Evolutionary conservation across 78 protist genomes (phyloP), one percentile per base, ranked within the genome.

Genomic region (Anaeramoeba flamelloides): DNA sequence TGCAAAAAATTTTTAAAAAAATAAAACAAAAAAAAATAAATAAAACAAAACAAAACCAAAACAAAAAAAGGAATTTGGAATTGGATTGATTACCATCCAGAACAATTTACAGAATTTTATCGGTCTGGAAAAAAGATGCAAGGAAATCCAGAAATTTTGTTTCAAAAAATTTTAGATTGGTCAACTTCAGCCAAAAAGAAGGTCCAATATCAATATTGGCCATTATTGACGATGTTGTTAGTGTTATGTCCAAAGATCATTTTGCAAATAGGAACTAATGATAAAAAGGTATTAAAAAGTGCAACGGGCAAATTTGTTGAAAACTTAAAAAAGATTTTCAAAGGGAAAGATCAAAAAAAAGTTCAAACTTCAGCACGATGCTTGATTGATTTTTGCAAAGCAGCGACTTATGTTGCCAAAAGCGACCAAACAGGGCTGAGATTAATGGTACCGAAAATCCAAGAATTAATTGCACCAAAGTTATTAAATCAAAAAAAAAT

Each of bases 331-430:
- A n/a, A n/a, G n/a, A n/a, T n/a, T n/a, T n/a, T n/a, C n/a, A n/a
- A n/a, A n/a, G n/a, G n/a, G n/a, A n/a, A n/a, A n/a, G n/a, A n/a
- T n/a, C n/a, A n/a, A n/a, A n/a, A n/a, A n/a, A n/a, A n/a, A n/a
- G n/a, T n/a, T n/a, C 75, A 85, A 33, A 83, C 65, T 4, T 26
- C 69, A 0, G 87, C 90, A 0, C 37, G 81, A 31, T 81, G 86
- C 39, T 87, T 81, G 36, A 86, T 87, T 8, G 90, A 87, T 33
- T 84, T 87, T 31, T 87, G 90, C 33, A 82, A 40, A 41, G 90
- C 90, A 0, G 75, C 90, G 0, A 87, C 90, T n/a, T 87, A 82
- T 36, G 87, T 87, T 2, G 65, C 78, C 1, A 85, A 87, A 84
- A 76, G 76, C 0, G 87, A 84, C 82, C 65, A 77, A 74, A 84